Evolutionary conservation across 371 early-diverging fungal species (phyloP).

Genomic region (Globomyces sp.): DNA sequence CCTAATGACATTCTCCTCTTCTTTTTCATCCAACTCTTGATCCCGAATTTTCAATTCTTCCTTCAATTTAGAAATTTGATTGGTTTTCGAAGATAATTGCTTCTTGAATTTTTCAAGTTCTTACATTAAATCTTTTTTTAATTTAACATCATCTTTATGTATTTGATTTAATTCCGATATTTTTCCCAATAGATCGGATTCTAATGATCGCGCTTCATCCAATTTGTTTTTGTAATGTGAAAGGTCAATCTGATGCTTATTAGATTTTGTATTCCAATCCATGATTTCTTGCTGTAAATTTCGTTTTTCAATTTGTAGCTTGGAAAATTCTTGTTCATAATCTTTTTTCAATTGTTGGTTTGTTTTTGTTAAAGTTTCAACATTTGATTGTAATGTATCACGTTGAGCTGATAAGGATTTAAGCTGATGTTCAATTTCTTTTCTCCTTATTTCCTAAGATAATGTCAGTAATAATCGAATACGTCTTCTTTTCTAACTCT

Average conservation of each 20-base stretch:
- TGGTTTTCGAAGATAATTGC: conserved; percentile 13
- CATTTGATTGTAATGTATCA: conserved; percentile 28
- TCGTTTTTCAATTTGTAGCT: conserved; percentile 19
- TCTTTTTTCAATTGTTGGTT: conserved; percentile 23
- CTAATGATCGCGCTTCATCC: conserved; percentile 14
- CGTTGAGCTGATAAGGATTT: conserved; percentile 18
- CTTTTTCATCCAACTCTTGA: conserved; percentile 24
- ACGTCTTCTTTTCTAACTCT: conserved; percentile 37
- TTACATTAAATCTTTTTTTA: conserved; percentile 17
- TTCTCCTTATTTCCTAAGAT: conserved; percentile 27
- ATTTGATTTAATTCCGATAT: conserved; percentile 12
- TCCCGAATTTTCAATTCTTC: conserved; percentile 23
- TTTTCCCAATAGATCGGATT: background rate
- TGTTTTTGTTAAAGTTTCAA: conserved; percentile 15
- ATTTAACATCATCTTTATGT: conserved; percentile 19
- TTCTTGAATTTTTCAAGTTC: conserved; percentile 19
- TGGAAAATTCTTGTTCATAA: conserved; percentile 31
- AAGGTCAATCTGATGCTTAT: background rate
- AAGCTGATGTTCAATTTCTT: conserved; percentile 30
- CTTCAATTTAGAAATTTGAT: conserved; percentile 21
- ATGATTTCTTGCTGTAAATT: conserved; percentile 25
- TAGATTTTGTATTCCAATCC: conserved; percentile 13
- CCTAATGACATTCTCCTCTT: conserved; percentile 22
- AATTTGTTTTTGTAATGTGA: conserved; percentile 13
- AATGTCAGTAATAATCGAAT: background rate